These are phyloP conservation scores for Fusarium ramigenum DNA, from an alignment of 2,329 filamentous ascomycete genomes.

Conservation along the genomic window DNA sequence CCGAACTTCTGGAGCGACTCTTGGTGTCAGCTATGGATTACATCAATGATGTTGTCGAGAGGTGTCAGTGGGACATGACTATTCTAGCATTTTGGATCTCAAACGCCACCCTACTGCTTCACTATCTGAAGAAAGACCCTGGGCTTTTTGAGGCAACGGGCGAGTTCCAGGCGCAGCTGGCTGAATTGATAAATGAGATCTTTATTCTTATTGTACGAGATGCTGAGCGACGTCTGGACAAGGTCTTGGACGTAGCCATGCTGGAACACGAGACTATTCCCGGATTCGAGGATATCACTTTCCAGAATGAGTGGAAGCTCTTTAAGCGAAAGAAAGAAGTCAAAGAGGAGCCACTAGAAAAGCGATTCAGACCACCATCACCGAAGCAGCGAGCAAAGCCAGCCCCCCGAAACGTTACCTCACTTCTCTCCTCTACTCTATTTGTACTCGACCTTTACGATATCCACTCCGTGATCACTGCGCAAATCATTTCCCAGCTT, in stretches of 20 bases:
- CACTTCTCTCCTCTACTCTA: conserved; percentile 90
- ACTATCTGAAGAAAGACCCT: conserved; percentile 94
- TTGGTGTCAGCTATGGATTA: conserved; percentile 90
- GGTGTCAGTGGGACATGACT: conserved; percentile 99
- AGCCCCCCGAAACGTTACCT: conserved; percentile 94
- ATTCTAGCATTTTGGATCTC: conserved; percentile 99
- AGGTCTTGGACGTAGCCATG: conserved; percentile 92
- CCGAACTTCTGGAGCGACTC: conserved; percentile 82
- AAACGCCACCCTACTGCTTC: conserved; percentile 92
- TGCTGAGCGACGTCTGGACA: conserved; percentile 94
- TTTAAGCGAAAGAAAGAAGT: conserved; percentile 92
- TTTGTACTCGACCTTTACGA: conserved; percentile 99
- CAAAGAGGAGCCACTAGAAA: conserved; percentile 90
- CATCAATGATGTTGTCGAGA: conserved; percentile 96
- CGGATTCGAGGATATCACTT: conserved; percentile 94
- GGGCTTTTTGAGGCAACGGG: conserved; percentile 83
- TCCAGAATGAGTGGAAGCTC: conserved; percentile 98
- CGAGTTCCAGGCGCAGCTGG: conserved; percentile 91
- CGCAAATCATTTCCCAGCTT: conserved; percentile 90
- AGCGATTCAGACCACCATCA: conserved; percentile 89
- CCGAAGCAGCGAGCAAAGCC: conserved; percentile 92
- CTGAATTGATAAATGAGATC: conserved; percentile 96
- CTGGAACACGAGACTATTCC: conserved; percentile 98
- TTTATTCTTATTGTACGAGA: conserved; percentile 98
- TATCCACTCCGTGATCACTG: conserved; percentile 94